Conservation (phyloP, 352 stramenopile genomes). For the Phytophthora kernoviae region DNA sequence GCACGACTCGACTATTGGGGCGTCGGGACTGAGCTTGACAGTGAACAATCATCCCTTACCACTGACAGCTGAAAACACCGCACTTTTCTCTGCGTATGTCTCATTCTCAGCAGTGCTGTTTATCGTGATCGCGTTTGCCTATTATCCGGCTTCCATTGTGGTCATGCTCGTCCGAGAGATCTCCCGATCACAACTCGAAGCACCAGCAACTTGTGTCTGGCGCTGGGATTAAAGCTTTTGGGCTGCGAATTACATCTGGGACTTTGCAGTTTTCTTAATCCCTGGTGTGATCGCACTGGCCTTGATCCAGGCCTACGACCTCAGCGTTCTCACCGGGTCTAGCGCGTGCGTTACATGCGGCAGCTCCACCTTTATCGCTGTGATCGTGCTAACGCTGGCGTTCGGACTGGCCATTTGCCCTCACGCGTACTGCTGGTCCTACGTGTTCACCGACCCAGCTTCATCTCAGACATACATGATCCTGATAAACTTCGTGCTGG, state of each 20-base stretch:
- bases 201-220: conserved; percentile 95
- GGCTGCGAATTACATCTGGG: conserved; percentile 93
- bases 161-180: conserved; percentile 92
- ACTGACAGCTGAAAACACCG: conserved; percentile 40
- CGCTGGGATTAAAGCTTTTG: conserved; percentile 93
- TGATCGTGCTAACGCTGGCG: conserved; percentile 63
- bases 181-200: conserved; percentile 93
- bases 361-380: conserved; percentile 29
- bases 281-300: conserved; percentile 37
- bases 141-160: conserved; percentile 87
- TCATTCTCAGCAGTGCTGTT: conserved; percentile 64
- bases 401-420: conserved; percentile 70
- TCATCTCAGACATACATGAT: conserved; percentile 62
- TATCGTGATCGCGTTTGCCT: conserved; percentile 90
- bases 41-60: conserved; percentile 62
- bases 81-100: conserved; percentile 44
- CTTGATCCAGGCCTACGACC: conserved; percentile 44
- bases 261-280: conserved; percentile 89
- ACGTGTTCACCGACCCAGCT: conserved; percentile 56
- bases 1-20: conserved; percentile 10
- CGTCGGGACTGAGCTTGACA: conserved; percentile 28
- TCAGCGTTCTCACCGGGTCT: conserved; percentile 25
- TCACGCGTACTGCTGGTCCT: conserved; percentile 65
- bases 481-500: conserved; percentile 65
- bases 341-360: conserved; percentile 34